phyloP scores from a whole-genome alignment of 805 yeast species.

The Yarrowia divulgata region DNA sequence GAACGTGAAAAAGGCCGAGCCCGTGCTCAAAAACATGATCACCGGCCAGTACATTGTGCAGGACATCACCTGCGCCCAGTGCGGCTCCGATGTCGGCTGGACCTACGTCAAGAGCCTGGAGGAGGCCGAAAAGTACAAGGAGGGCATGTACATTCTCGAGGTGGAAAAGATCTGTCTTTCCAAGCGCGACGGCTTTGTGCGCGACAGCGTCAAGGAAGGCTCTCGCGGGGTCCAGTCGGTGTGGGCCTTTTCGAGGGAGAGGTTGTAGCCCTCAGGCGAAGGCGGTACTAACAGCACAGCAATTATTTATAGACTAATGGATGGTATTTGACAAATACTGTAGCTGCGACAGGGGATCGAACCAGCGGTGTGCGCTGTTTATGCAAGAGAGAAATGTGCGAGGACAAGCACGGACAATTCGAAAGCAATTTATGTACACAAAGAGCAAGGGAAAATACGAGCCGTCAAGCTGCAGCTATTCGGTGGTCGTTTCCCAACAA shows the following conservation, averaged over 20 bases:
- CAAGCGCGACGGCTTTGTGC: slow-evolving; percentile 12
- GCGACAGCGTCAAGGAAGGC: slow-evolving; percentile 13
- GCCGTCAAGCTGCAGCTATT: background rate
- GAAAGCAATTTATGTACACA: too few relatives aligned
- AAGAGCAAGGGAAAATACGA: too few relatives aligned
- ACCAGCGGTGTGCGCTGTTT: too few relatives aligned
- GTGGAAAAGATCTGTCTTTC: slow-evolving; percentile 40
- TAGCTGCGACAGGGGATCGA: too few relatives aligned
- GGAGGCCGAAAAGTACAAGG: slow-evolving; percentile 62
- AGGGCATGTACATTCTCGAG: slow-evolving; percentile 66
- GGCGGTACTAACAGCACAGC: background rate
- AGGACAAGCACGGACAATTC: too few relatives aligned
- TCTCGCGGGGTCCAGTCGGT: background rate
- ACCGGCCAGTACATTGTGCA: slow-evolving; percentile 67
- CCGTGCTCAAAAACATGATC: slow-evolving; percentile 59
- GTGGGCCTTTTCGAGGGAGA: slow-evolving; percentile 3
- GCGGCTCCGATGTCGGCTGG: slow-evolving; percentile 67
- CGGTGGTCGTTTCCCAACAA: too few relatives aligned
- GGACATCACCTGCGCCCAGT: slow-evolving; percentile 63
- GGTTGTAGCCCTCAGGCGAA: background rate
- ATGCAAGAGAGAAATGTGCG: too few relatives aligned
- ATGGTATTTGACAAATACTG: background rate
- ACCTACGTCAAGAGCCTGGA: slow-evolving; percentile 60
- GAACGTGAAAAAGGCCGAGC: slow-evolving; percentile 53
- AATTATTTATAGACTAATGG: slow-evolving; percentile 17